Conservation (phyloP, 192 early-diverging fungal species). For the Podila epigama region DNA sequence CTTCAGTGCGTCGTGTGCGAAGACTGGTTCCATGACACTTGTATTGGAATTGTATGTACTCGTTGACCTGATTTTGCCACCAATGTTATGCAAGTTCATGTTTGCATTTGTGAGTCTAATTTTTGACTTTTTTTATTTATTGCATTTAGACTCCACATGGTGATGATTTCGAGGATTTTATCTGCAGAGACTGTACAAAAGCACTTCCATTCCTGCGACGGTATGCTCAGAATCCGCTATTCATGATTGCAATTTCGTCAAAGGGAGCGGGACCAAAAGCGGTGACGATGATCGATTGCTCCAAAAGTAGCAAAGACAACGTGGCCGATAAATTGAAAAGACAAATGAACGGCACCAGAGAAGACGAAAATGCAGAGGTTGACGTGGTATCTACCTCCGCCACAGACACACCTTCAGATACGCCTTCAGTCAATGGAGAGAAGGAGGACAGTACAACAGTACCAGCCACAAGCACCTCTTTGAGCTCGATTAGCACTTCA, state of each 20-base stretch:
- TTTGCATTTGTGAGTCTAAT: neutral
- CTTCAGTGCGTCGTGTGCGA: slow-evolving; percentile 87
- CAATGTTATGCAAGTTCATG: neutral
- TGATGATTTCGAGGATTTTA: slow-evolving; percentile 69
- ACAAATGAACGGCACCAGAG: neutral
- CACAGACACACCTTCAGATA: neutral
- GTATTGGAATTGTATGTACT: slow-evolving; percentile 63
- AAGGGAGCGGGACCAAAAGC: slow-evolving; percentile 26
- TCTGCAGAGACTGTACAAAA: slow-evolving; percentile 70
- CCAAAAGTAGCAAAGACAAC: slow-evolving; percentile 17
- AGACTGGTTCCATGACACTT: slow-evolving; percentile 83
- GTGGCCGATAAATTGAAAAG: slow-evolving; percentile 1
- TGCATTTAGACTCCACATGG: slow-evolving; percentile 55
- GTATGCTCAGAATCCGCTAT: slow-evolving; percentile 28
- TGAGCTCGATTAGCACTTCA: neutral
- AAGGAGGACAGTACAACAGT: neutral
- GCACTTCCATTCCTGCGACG: slow-evolving; percentile 52
- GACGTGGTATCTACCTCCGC: neutral
- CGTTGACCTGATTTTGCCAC: neutral
- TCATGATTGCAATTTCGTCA: slow-evolving; percentile 40
- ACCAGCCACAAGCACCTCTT: slow-evolving; percentile 2
- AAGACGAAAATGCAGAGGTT: neutral
- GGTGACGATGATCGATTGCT: slow-evolving; percentile 31
- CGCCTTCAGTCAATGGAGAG: neutral
- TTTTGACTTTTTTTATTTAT: neutral